These are phyloP conservation scores for Collariella sp. DNA, from an alignment of 495 filamentous ascomycete genomes.

Conservation along the genomic window DNA sequence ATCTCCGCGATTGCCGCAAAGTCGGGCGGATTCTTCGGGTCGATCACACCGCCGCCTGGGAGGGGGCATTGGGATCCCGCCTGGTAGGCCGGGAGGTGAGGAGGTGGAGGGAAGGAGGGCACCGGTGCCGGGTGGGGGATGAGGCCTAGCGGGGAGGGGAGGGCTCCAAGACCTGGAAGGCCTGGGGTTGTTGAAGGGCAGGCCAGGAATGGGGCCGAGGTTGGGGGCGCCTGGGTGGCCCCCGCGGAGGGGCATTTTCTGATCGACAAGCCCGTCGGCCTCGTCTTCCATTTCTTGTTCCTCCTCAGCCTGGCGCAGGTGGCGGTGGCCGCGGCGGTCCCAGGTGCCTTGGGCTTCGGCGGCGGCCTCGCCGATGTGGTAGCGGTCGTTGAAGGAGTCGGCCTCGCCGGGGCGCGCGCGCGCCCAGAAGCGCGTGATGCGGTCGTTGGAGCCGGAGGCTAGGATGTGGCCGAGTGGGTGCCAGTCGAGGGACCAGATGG, in stretches of 20 bases:
- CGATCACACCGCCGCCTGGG: conserved; percentile 40
- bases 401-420: conserved; percentile 74
- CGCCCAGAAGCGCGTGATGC: conserved; percentile 93
- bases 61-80: conserved; percentile 45
- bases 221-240: neutral
- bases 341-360: conserved; percentile 90
- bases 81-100: conserved; percentile 36
- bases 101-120: conserved; percentile 27
- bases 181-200: conserved; percentile 22
- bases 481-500: conserved; percentile 96
- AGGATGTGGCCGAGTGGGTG: conserved; percentile 93
- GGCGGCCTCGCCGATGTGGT: conserved; percentile 88
- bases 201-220: conserved; percentile 16
- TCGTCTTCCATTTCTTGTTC: conserved; percentile 90
- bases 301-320: conserved; percentile 81
- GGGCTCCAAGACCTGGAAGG: conserved; percentile 23
- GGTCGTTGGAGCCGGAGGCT: conserved; percentile 97
- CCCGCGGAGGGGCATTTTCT: conserved; percentile 71
- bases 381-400: conserved; percentile 75
- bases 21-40: conserved; percentile 55
- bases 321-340: conserved; percentile 68
- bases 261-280: conserved; percentile 85
- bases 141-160: conserved; percentile 15
- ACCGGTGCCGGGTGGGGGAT: conserved; percentile 23
- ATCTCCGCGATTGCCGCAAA: conserved; percentile 58